Evolutionary conservation across 2,329 filamentous ascomycete genomes (phyloP).

Genomic region (Nectriaceae sp.): DNA sequence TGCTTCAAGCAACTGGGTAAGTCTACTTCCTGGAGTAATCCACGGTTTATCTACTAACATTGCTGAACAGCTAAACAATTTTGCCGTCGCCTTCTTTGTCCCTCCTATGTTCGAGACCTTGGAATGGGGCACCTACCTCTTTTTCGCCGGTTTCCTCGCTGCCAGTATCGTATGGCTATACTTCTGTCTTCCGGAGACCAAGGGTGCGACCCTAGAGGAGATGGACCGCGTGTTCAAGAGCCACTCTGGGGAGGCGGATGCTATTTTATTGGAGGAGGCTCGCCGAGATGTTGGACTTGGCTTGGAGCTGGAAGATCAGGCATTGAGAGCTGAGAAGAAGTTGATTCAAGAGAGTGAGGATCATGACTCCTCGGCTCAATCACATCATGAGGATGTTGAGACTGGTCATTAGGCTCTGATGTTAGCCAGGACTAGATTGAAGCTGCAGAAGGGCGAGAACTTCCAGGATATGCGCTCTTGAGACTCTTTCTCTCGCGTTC

Average conservation of each 20-base stretch:
- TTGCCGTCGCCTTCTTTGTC: constrained; percentile 47
- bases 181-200: constrained; percentile 57
- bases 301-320: constrained; percentile 14
- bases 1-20: constrained; percentile 44
- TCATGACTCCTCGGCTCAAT: constrained; percentile 9
- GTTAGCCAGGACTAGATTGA: too few species aligned
- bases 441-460: too few species aligned
- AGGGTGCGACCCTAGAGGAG: constrained; percentile 54
- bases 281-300: constrained; percentile 23
- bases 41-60: not conserved
- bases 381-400: constrained; percentile 21
- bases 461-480: too few species aligned
- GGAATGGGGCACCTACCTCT: constrained; percentile 57
- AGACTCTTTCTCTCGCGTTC: too few species aligned
- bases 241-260: constrained; percentile 32
- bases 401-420: not conserved
- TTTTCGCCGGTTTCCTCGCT: constrained; percentile 54
- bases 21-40: not conserved
- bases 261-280: constrained; percentile 22
- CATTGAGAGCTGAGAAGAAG: constrained; percentile 21
- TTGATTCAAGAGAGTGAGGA: constrained; percentile 19
- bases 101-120: constrained; percentile 39
- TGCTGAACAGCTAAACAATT: constrained; percentile 43
- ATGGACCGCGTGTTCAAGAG: constrained; percentile 55
- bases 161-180: constrained; percentile 50